Evolutionary conservation across 257 asterid genomes (phyloP).

Genomic region (Paulownia fortunei): DNA sequence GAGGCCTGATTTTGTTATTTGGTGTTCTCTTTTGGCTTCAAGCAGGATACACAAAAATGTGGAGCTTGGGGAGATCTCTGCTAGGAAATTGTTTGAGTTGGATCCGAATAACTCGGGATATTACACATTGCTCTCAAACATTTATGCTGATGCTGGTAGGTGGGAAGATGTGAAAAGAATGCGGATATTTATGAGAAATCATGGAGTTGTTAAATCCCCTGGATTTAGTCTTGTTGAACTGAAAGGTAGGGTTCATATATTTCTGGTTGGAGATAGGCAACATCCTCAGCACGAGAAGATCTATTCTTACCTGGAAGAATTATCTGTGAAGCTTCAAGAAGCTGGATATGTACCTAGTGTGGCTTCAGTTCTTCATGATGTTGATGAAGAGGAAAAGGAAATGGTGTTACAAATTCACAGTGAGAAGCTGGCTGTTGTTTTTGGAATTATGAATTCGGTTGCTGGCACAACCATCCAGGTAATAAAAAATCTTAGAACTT

Average conservation of each 20-base stretch:
- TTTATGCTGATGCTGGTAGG: constrained; percentile 91
- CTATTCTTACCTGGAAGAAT: constrained; percentile 62
- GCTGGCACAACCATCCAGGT: constrained; percentile 76
- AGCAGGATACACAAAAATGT: constrained; percentile 88
- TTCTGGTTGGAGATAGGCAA: constrained; percentile 74
- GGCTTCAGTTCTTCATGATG: constrained; percentile 79
- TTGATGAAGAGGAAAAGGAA: constrained; percentile 86
- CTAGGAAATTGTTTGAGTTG: constrained; percentile 72
- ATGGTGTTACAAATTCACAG: constrained; percentile 70
- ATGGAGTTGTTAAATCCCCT: constrained; percentile 78
- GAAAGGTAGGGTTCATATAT: constrained; percentile 68
- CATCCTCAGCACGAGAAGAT: constrained; percentile 73
- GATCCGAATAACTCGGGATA: constrained; percentile 83
- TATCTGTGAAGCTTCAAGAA: constrained; percentile 68
- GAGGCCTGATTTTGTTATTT: constrained; percentile 77
- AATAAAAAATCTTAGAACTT: constrained; percentile 82
- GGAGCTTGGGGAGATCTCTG: constrained; percentile 82
- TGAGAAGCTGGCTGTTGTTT: constrained; percentile 91
- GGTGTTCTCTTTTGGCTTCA: constrained; percentile 91
- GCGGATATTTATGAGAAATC: constrained; percentile 63
- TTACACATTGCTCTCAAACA: constrained; percentile 76
- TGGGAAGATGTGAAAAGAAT: constrained; percentile 87
- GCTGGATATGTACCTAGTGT: constrained; percentile 71
- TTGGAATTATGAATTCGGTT: constrained; percentile 77
- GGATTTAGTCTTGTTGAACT: constrained; percentile 86